phyloP scores from a whole-genome alignment of 1,284 basidiomycete species.

The Microbotryomycetes sp. region DNA sequence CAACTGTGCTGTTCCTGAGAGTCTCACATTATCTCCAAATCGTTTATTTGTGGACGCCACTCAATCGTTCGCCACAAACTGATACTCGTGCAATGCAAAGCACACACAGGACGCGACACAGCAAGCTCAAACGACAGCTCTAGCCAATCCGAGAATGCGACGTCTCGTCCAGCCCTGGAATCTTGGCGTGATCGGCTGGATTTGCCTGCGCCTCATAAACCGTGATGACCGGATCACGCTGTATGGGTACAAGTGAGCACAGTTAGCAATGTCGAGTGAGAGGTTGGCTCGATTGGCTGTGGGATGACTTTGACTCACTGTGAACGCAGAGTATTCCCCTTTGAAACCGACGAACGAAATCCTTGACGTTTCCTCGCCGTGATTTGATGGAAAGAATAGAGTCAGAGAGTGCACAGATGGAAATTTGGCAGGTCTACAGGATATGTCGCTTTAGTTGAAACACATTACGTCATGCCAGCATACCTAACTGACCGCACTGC shows the following conservation, averaged over 20 bases:
- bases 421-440: slow-evolving; percentile 32
- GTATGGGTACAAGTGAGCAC: background rate
- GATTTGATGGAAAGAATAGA: slow-evolving; percentile 38
- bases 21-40: too few relatives aligned
- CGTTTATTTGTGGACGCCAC: too few relatives aligned
- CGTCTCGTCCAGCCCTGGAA: slow-evolving; percentile 29
- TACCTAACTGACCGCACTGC: slow-evolving; percentile 29
- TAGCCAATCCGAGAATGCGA: slow-evolving; percentile 21
- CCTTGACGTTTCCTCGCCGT: slow-evolving; percentile 36
- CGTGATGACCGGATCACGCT: slow-evolving; percentile 34
- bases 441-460: too few relatives aligned
- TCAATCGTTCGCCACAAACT: too few relatives aligned
- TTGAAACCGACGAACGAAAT: slow-evolving; percentile 38
- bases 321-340: slow-evolving; percentile 33
- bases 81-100: too few relatives aligned
- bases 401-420: slow-evolving; percentile 32
- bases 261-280: background rate
- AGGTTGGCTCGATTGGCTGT: background rate
- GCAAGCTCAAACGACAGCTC: too few relatives aligned
- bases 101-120: too few relatives aligned
- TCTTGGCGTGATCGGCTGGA: slow-evolving; percentile 36
- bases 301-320: slow-evolving; percentile 3
- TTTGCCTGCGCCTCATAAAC: slow-evolving; percentile 38
- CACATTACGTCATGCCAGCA: background rate
- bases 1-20: too few relatives aligned